Conservation (phyloP, 176 grass and related monocot genomes). For the Lolium rigidum region DNA sequence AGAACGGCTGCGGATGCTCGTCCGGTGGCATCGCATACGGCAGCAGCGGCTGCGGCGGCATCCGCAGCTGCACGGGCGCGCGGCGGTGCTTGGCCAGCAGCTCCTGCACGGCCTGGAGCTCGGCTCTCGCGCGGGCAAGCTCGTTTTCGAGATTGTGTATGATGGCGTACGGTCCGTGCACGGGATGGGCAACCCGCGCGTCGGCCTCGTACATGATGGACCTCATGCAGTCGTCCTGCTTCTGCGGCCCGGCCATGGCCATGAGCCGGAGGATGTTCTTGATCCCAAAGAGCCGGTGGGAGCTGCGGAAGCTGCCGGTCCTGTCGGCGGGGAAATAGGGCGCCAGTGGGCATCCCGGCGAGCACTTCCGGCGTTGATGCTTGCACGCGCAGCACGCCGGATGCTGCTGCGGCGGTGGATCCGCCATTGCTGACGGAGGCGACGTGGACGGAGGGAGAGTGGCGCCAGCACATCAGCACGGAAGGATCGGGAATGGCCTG, state of each 20-base stretch:
- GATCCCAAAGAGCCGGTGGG: conserved; percentile 49
- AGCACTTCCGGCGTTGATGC: conserved; percentile 53
- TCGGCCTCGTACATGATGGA: conserved; percentile 45
- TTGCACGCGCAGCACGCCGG: conserved; percentile 52
- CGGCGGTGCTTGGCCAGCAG: neutral
- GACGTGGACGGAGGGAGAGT: no score
- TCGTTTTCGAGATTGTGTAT: neutral
- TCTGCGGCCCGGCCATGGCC: neutral
- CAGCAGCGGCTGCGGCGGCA: neutral
- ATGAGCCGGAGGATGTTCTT: conserved; percentile 35
- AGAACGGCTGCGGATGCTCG: no score
- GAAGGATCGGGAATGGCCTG: no score
- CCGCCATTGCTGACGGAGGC: neutral
- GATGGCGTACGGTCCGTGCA: conserved; percentile 29
- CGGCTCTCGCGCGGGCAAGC: neutral
- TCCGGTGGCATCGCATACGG: neutral
- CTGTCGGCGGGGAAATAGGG: conserved; percentile 47
- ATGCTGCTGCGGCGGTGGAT: no score
- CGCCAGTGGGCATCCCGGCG: conserved; percentile 37
- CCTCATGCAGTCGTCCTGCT: conserved; percentile 28
- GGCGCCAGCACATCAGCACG: no score
- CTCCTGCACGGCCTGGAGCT: conserved; percentile 5
- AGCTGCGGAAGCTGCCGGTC: conserved; percentile 37
- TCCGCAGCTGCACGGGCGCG: no score
- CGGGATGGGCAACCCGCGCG: conserved; percentile 14